Percentiles rank a stretch among this genome's conserved stretches.
Evolutionary conservation across 495 filamentous ascomycete species (phyloP).

Genomic region (Cairneyella variabilis): DNA sequence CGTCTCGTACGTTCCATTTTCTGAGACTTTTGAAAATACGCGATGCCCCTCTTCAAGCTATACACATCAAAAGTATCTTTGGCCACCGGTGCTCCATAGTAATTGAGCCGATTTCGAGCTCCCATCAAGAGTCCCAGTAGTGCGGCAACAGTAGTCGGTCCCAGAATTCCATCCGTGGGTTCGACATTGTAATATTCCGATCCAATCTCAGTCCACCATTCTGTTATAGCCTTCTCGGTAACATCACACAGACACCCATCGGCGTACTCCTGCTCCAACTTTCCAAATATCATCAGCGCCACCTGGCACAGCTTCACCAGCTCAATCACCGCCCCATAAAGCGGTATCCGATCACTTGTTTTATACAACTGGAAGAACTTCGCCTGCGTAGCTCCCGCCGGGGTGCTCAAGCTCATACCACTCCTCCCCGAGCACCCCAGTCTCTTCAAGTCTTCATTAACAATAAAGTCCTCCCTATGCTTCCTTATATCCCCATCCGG

Average conservation of each 20-base stretch:
- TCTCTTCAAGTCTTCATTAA: constrained; percentile 92
- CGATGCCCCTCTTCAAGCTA: constrained; percentile 75
- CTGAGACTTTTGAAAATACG: constrained; percentile 83
- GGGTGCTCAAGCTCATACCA: constrained; percentile 71
- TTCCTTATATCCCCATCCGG: constrained; percentile 81
- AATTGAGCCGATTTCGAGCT: constrained; percentile 82
- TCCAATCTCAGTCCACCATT: constrained; percentile 97
- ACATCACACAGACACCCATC: constrained; percentile 92
- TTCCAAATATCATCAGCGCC: constrained; percentile 83
- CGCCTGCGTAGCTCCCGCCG: constrained; percentile 74
- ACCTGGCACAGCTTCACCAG: constrained; percentile 91
- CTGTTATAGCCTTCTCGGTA: constrained; percentile 82
- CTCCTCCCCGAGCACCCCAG: constrained; percentile 88
- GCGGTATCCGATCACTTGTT: constrained; percentile 72
- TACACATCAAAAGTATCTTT: constrained; percentile 93
- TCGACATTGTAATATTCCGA: constrained; percentile 86
- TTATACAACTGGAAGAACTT: constrained; percentile 92
- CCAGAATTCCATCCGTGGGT: constrained; percentile 85
- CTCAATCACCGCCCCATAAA: constrained; percentile 77
- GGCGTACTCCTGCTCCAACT: constrained; percentile 80
- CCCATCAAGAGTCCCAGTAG: constrained; percentile 85
- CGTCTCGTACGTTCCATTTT: constrained; percentile 73
- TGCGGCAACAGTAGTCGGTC: constrained; percentile 87
- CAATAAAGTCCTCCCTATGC: constrained; percentile 81
- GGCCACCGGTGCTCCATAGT: constrained; percentile 69